A percentile compares a stretch with the other conserved stretches of the same genome.
Conservation (phyloP, 2,329 filamentous ascomycete species). For the Domatiomyces catenatus region DNA sequence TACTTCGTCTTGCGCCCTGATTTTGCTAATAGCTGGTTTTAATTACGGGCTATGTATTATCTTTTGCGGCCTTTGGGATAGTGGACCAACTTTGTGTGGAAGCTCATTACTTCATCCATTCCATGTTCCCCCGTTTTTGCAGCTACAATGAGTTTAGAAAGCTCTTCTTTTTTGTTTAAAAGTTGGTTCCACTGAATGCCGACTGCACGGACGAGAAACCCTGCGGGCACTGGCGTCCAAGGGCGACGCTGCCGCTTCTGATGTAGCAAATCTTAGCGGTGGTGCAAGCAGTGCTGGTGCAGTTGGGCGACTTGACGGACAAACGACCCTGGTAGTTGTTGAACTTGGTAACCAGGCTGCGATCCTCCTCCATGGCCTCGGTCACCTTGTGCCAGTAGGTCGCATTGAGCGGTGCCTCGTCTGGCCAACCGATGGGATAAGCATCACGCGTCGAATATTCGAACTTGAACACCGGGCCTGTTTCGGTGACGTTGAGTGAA, state of each 20-base stretch:
- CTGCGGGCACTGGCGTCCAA: constrained; percentile 38
- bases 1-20: too few relatives aligned
- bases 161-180: constrained; percentile 1
- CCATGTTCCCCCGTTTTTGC: constrained; percentile 45
- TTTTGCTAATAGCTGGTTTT: too few relatives aligned
- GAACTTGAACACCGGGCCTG: constrained; percentile 34
- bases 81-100: too few relatives aligned
- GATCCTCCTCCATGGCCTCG: constrained; percentile 40
- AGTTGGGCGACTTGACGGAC: constrained; percentile 36
- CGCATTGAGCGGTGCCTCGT: constrained; percentile 38
- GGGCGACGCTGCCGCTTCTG: constrained; percentile 37
- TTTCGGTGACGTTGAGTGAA: constrained; percentile 21
- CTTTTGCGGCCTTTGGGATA: too few relatives aligned
- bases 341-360: constrained; percentile 33
- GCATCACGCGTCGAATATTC: constrained; percentile 39
- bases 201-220: constrained; percentile 24
- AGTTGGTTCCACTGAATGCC: constrained; percentile 8
- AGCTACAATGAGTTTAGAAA: too few relatives aligned
- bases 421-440: constrained; percentile 34
- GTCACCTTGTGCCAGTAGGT: constrained; percentile 46
- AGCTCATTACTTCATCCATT: constrained; percentile 32
- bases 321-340: constrained; percentile 40
- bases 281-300: constrained; percentile 36
- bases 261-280: constrained; percentile 45
- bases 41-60: too few relatives aligned